Evolutionary conservation across 1,139 yeast species (phyloP), one percentile per base, ranked within the genome.

Genomic region (Lodderomyces pseudojiufengensis): DNA sequence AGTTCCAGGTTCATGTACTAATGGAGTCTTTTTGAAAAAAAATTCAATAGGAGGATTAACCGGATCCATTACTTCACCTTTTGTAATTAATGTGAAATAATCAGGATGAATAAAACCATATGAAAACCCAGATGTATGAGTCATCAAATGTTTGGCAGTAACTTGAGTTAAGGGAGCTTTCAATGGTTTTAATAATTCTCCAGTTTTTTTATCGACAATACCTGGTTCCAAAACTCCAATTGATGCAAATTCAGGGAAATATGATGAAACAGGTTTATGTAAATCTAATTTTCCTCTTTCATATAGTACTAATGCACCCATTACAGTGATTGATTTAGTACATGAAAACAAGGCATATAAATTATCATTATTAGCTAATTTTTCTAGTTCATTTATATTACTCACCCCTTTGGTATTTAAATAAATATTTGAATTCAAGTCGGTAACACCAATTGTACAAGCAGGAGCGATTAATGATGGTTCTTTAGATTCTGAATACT

Each of bases 1-100:
- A 0, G 73, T 52, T 2, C 82, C 82, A 1, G 83, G 83, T 46
- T 77, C 80, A 39, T 60, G 63, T 3, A 65, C 40, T 34, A 77
- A 58, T 0, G 81, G 81, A 36, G 54, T 54, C 40, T 58, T 53
- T 3, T 52, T 49, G 28, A 52, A 41, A 41, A 65, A 65, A 23
- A 55, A 52, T 13, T 52, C 55, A 37, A 40, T 39, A 4, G 57
- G 45, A 1, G 70, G 66, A 12, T 50, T 46, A 10, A 53, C 33
- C 1, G 54, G 49, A 39, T 55, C 54, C 12, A 47, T 39, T 16
- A 48, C 45, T 45, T 48, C 51, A 34, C 49, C 50, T 30, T 45
- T 51, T 32, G 47, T 43, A 13, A 44, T 44, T 32, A 61, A 52
- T 9, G 47, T 41, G 28, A 44, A 40, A 42, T 57, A 59, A 33